phyloP scores from a whole-genome alignment of 192 early-diverging fungal species.

The Ambispora gerdemannii region DNA sequence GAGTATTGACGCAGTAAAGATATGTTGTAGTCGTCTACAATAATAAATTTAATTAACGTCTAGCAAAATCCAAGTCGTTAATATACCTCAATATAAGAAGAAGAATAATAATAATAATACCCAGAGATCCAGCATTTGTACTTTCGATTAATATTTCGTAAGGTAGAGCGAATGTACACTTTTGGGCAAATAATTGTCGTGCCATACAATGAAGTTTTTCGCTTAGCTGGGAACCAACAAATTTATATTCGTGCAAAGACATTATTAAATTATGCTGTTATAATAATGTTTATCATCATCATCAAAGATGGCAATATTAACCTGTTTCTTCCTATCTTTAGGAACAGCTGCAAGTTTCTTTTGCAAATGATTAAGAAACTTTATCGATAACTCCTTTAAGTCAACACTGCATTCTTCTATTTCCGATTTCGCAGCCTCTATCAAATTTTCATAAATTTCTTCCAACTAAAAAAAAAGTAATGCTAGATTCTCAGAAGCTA shows the following conservation, averaged over 20 bases:
- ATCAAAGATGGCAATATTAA: background rate
- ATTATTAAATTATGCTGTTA: background rate
- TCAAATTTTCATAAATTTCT: slow-evolving; percentile 37
- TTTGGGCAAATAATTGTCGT: slow-evolving; percentile 31
- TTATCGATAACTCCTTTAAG: slow-evolving; percentile 1
- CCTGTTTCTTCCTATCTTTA: slow-evolving; percentile 21
- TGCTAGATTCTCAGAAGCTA: too few relatives aligned
- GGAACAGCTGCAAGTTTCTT: slow-evolving; percentile 36
- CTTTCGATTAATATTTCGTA: slow-evolving; percentile 51
- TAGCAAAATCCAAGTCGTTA: background rate
- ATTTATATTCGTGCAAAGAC: background rate
- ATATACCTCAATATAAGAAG: background rate
- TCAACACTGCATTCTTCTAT: slow-evolving; percentile 29
- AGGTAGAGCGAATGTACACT: slow-evolving; percentile 34
- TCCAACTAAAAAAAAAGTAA: slow-evolving; percentile 35
- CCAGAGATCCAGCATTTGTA: slow-evolving; percentile 36
- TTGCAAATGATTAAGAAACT: slow-evolving; percentile 34
- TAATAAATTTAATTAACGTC: background rate
- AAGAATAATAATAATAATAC: slow-evolving; percentile 30
- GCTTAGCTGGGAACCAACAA: slow-evolving; percentile 30
- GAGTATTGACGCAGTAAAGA: slow-evolving; percentile 40
- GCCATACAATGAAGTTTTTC: slow-evolving; percentile 41
- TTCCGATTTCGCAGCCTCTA: slow-evolving; percentile 25
- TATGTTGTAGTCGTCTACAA: slow-evolving; percentile 45
- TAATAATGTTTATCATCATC: background rate